These are phyloP conservation scores for Dictyostelium gargantuum DNA, from an alignment of 208 protist species.

Conservation along the genomic window DNA sequence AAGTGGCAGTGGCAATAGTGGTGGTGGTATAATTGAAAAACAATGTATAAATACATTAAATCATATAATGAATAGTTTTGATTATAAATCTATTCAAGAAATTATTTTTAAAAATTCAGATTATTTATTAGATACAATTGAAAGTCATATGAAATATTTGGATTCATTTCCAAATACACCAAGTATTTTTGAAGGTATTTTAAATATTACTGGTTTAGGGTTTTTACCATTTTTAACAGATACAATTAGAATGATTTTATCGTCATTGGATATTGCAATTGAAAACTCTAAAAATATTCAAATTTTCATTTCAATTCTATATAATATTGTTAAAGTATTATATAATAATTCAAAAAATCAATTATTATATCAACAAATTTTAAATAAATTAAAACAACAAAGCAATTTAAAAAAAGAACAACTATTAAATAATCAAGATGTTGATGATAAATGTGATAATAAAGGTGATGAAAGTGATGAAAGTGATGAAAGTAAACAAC, in stretches of 20 bases:
- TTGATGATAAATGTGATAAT: neutral
- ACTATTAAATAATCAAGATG: neutral
- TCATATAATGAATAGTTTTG: neutral
- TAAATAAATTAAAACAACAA: neutral
- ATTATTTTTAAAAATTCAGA: constrained; percentile 50
- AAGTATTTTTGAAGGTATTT: constrained; percentile 53
- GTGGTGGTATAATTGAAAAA: neutral
- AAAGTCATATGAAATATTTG: constrained; percentile 59
- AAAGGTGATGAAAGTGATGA: neutral
- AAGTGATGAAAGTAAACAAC: no score
- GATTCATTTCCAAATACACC: constrained; percentile 47
- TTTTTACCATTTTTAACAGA: constrained; percentile 42
- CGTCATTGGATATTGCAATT: neutral
- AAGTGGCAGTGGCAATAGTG: neutral
- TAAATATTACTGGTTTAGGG: constrained; percentile 55
- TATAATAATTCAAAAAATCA: constrained; percentile 25
- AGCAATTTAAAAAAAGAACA: neutral
- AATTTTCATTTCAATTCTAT: constrained; percentile 34
- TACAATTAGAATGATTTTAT: constrained; percentile 36
- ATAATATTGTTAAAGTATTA: constrained; percentile 32
- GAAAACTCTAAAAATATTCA: neutral
- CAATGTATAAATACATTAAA: neutral
- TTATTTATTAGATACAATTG: constrained; percentile 46
- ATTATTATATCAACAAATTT: neutral
- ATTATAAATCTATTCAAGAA: constrained; percentile 42